Conservation (phyloP, 2,329 filamentous ascomycete genomes). For the Beauveria caledonica region DNA sequence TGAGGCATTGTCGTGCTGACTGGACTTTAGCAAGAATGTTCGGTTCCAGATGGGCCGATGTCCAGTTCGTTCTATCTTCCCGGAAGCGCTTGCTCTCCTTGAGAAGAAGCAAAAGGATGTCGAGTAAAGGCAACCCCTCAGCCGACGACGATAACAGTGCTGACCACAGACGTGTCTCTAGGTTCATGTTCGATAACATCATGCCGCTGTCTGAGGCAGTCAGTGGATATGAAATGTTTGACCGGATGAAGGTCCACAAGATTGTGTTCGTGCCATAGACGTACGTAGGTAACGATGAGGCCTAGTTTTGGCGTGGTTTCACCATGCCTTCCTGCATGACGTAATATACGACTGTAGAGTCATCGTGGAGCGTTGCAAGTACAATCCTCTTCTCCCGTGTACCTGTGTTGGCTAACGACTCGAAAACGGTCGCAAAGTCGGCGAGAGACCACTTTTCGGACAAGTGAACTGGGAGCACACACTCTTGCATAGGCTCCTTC, state of each 20-base stretch:
- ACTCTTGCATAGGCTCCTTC: conserved; percentile 56
- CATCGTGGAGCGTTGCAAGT: conserved; percentile 67
- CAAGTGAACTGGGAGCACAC: conserved; percentile 67
- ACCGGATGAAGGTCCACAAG: conserved; percentile 66
- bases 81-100: conserved; percentile 55
- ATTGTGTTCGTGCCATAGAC: conserved; percentile 53
- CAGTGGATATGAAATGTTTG: conserved; percentile 63
- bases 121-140: conserved; percentile 39
- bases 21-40: conserved; percentile 54
- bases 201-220: conserved; percentile 61
- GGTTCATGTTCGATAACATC: conserved; percentile 70
- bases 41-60: conserved; percentile 69
- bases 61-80: conserved; percentile 63
- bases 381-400: conserved; percentile 58
- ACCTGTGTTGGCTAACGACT: conserved; percentile 43
- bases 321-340: conserved; percentile 80
- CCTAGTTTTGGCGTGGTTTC: conserved; percentile 74
- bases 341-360: conserved; percentile 80
- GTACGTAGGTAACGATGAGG: neutral
- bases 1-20: conserved; percentile 15
- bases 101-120: conserved; percentile 59
- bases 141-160: neutral
- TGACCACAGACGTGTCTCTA: conserved; percentile 22
- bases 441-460: conserved; percentile 64
- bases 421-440: conserved; percentile 61